Conservation (phyloP, 768 basidiomycete genomes). For the Terana coerulea region DNA sequence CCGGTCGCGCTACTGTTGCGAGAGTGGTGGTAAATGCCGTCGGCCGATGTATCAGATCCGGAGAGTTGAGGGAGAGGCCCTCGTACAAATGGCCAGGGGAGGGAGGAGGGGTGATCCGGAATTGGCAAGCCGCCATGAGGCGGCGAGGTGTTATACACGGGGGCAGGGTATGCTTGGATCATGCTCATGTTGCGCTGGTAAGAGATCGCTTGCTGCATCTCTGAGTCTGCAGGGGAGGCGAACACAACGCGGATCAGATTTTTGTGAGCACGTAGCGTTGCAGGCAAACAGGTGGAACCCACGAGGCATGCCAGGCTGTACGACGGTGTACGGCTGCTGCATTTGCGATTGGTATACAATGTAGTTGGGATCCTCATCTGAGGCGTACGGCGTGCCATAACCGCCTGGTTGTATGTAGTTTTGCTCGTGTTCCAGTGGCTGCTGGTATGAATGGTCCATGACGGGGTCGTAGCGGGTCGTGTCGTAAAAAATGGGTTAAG, state of each 20-base stretch:
- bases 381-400: conserved; percentile 31
- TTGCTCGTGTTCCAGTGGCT: conserved; percentile 25
- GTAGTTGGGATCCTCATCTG: conserved; percentile 29
- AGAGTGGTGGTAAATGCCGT: conserved; percentile 74
- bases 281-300: conserved; percentile 41
- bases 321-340: conserved; percentile 51
- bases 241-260: conserved; percentile 49
- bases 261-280: conserved; percentile 43
- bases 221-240: conserved; percentile 54
- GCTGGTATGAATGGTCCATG: conserved; percentile 29
- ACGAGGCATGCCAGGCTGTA: conserved; percentile 55
- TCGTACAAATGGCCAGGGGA: no score
- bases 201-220: conserved; percentile 63
- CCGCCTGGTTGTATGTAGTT: conserved; percentile 10
- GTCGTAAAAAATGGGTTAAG: conserved; percentile 30
- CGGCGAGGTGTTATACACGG: conserved; percentile 49
- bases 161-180: conserved; percentile 50
- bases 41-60: conserved; percentile 85
- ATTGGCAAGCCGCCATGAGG: conserved; percentile 69
- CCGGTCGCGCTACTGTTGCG: conserved; percentile 71
- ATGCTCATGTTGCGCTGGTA: conserved; percentile 58
- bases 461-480: conserved; percentile 19
- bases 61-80: no score
- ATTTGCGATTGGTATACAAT: conserved; percentile 43
- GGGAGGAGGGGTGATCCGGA: conserved; percentile 76